Percentiles rank a stretch among this genome's conserved stretches.
Conservation (phyloP, 2,329 filamentous ascomycete genomes). For the Ceratocystis alfenasii region DNA sequence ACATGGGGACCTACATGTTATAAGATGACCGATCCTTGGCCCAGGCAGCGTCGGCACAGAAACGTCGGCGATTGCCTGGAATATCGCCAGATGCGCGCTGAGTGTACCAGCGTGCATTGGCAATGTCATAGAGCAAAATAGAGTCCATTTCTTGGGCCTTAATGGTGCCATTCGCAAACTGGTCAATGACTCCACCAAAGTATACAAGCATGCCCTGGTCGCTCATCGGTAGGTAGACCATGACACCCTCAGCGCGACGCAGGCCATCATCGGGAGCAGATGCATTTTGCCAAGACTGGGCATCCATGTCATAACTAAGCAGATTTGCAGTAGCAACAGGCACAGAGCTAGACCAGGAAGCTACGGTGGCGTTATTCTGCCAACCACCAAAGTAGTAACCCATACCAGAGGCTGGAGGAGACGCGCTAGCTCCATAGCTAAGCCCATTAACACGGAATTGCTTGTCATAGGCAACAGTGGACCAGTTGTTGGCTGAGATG, state of each 20-base stretch:
- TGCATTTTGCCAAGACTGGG: constrained; percentile 40
- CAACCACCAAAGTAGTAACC: constrained; percentile 54
- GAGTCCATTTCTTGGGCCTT: constrained; percentile 36
- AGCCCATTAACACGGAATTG: constrained; percentile 34
- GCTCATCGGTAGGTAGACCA: constrained; percentile 49
- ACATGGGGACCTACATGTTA: constrained; percentile 42
- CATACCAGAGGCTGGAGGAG: constrained; percentile 41
- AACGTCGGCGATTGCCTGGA: constrained; percentile 43
- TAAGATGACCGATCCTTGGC: constrained; percentile 48
- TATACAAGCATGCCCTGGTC: constrained; percentile 49
- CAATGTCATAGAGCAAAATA: constrained; percentile 50
- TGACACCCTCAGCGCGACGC: constrained; percentile 46
- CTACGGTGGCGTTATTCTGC: constrained; percentile 42
- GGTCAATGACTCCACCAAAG: constrained; percentile 43
- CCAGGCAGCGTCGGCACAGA: constrained; percentile 51
- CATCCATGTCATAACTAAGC: constrained; percentile 45
- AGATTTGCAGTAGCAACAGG: constrained; percentile 40
- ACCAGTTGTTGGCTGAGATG: constrained; percentile 44
- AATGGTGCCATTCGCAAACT: constrained; percentile 36
- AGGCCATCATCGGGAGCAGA: constrained; percentile 40
- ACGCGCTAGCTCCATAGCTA: constrained; percentile 46
- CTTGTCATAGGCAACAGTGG: constrained; percentile 32
- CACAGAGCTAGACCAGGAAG: constrained; percentile 38
- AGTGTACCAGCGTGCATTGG: constrained; percentile 47
- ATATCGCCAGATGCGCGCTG: constrained; percentile 44